These are phyloP conservation scores for Talaromyces nanjingensis DNA, from an alignment of 495 filamentous ascomycete species.

Conservation along the genomic window DNA sequence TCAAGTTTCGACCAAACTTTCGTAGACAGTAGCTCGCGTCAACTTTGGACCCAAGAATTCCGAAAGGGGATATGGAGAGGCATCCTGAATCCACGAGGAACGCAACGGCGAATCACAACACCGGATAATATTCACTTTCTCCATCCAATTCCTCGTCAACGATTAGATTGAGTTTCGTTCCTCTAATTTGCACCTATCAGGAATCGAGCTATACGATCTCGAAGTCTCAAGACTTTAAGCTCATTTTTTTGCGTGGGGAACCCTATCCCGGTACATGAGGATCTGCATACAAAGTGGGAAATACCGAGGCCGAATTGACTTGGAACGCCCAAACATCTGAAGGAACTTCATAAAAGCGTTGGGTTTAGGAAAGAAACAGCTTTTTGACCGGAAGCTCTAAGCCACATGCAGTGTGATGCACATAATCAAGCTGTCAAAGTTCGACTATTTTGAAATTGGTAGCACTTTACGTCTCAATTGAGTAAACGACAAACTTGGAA, in stretches of 20 bases:
- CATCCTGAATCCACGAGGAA: neutral
- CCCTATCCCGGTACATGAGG: neutral
- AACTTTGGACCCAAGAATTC: neutral
- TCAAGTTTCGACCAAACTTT: neutral
- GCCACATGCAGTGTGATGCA: too few species aligned
- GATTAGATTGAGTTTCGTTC: conserved; percentile 1
- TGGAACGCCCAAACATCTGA: neutral
- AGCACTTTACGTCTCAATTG: too few species aligned
- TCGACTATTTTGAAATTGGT: too few species aligned
- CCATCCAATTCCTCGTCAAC: neutral
- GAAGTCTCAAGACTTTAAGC: neutral
- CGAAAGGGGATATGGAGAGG: neutral
- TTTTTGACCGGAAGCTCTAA: too few species aligned
- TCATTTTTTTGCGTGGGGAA: neutral
- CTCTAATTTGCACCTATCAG: neutral
- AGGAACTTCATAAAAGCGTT: neutral
- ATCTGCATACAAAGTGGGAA: neutral
- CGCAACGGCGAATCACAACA: neutral
- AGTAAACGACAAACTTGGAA: too few species aligned
- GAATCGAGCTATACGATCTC: neutral
- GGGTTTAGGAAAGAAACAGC: too few species aligned
- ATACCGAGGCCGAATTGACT: neutral
- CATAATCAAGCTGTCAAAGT: too few species aligned
- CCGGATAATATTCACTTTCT: neutral
- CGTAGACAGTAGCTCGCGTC: neutral